Evolutionary conservation across 345 rosid genomes (phyloP).

Genomic region (Citrus maxima): DNA sequence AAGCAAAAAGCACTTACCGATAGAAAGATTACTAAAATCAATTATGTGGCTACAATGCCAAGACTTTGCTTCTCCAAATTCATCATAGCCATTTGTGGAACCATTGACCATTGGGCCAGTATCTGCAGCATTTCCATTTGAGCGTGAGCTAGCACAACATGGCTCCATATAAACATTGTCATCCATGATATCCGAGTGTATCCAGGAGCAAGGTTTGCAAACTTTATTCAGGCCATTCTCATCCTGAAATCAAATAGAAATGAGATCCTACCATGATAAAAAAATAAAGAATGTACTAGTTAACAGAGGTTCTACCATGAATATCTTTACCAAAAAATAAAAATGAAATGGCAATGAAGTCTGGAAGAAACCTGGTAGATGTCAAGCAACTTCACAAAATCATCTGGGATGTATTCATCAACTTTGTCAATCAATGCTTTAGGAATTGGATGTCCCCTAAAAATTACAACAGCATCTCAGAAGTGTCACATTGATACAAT

Average conservation of each 20-base stretch:
- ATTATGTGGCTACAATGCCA: slow-evolving; percentile 77
- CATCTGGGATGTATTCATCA: slow-evolving; percentile 77
- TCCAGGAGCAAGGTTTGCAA: slow-evolving; percentile 69
- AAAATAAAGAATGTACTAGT: neutral
- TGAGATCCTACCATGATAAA: slow-evolving; percentile 5
- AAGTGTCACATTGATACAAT: neutral
- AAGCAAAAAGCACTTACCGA: slow-evolving; percentile 44
- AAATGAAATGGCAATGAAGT: neutral
- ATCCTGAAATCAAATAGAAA: slow-evolving; percentile 41
- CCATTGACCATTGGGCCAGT: slow-evolving; percentile 5
- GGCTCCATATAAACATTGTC: slow-evolving; percentile 87
- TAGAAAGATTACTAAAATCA: slow-evolving; percentile 75
- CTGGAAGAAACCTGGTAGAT: slow-evolving; percentile 48
- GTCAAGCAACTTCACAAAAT: slow-evolving; percentile 44
- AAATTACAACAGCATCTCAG: slow-evolving; percentile 25
- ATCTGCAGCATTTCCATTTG: slow-evolving; percentile 18
- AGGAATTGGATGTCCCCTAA: slow-evolving; percentile 91
- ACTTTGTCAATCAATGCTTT: slow-evolving; percentile 52
- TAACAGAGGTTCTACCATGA: neutral
- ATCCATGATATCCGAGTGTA: slow-evolving; percentile 91
- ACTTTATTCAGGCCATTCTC: slow-evolving; percentile 28
- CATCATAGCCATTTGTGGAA: slow-evolving; percentile 27
- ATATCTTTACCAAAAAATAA: slow-evolving; percentile 1
- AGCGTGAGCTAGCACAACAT: slow-evolving; percentile 13
- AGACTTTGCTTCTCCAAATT: slow-evolving; percentile 31